Evolutionary conservation across 1,284 basidiomycete genomes (phyloP), one percentile per base, ranked within the genome.

Genomic region (Pyrrhoderma noxium): DNA sequence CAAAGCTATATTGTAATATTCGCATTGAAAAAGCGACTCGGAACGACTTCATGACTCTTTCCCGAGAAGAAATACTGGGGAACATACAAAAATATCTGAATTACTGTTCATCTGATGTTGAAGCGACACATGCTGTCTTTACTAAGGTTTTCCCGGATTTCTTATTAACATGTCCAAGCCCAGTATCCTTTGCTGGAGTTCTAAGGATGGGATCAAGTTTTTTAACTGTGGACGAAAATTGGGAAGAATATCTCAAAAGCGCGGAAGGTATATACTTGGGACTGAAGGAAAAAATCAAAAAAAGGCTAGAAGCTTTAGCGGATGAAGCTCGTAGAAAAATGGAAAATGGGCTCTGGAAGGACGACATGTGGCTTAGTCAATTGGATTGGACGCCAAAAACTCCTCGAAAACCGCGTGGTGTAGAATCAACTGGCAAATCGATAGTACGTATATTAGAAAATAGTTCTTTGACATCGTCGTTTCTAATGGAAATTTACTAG

Each of bases 371-470:
- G 94, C 70, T 93, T 14, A 78, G 75, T 45, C 96, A 99, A 65
- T 72, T 99, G 48, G 94, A 99, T 65, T 99, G 95, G 95, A 84
- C 88, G 1, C 91, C 91, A 0, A 98, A 98, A 67, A 73, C 74
- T 8, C 80, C 80, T 2, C 82, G 85, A n/a, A 80, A 85, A 60
- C 79, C 80, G 8, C 73, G 85, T 61, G 85, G 85, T 0, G 60
- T 84, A 11, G 51, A 52, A n/a, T 21, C 27, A 3, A 38, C 54
- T 25, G 7, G 45, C n/a, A 52, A 52, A 49, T 23, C 21, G 7
- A 56, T 48, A 41, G 54, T 52, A 39, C 16, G 39, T 25, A n/a
- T 13, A 19, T 39, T 45, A 2, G 21, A n/a, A 8, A 31, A 34
- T 41, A 19, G 13, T 31, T 23, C n/a, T 41, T 14, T 37, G 1